Conservation (phyloP, 768 basidiomycete species). For the Mycena haematopus region DNA sequence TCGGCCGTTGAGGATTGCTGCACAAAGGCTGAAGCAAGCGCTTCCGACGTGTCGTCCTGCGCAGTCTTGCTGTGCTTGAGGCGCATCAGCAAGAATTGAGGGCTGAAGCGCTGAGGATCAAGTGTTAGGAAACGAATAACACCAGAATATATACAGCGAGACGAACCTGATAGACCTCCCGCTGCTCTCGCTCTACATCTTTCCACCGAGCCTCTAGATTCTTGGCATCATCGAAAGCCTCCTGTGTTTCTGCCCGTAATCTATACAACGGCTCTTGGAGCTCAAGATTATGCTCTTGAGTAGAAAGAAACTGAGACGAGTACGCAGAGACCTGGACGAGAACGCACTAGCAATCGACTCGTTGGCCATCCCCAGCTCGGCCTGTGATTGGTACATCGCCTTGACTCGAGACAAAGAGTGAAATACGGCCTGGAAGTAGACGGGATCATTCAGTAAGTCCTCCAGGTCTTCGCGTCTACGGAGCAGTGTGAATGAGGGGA, state of each 20-base stretch:
- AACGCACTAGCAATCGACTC: conserved; percentile 84
- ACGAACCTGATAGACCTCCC: conserved; percentile 83
- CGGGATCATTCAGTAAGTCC: conserved; percentile 80
- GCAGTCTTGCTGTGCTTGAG: conserved; percentile 87
- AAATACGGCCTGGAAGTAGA: conserved; percentile 88
- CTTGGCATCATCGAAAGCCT: conserved; percentile 88
- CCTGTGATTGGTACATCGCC: conserved; percentile 74
- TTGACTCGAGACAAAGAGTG: conserved; percentile 80
- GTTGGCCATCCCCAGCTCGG: conserved; percentile 83
- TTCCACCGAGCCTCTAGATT: conserved; percentile 82
- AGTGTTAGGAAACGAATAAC: not conserved
- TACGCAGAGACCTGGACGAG: not conserved
- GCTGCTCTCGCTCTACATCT: conserved; percentile 88
- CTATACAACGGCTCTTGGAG: conserved; percentile 79
- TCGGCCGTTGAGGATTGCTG: conserved; percentile 48
- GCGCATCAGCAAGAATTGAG: conserved; percentile 88
- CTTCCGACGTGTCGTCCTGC: conserved; percentile 90
- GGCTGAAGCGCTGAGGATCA: conserved; percentile 72
- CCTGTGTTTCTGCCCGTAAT: conserved; percentile 82
- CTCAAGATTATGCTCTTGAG: conserved; percentile 67
- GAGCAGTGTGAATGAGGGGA: conserved; percentile 14
- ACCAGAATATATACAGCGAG: not conserved
- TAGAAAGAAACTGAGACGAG: conserved; percentile 6
- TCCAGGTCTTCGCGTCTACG: conserved; percentile 87
- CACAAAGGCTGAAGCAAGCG: conserved; percentile 83